Conservation (phyloP, 208 protist species). For the Wallacemonas rigidus region DNA sequence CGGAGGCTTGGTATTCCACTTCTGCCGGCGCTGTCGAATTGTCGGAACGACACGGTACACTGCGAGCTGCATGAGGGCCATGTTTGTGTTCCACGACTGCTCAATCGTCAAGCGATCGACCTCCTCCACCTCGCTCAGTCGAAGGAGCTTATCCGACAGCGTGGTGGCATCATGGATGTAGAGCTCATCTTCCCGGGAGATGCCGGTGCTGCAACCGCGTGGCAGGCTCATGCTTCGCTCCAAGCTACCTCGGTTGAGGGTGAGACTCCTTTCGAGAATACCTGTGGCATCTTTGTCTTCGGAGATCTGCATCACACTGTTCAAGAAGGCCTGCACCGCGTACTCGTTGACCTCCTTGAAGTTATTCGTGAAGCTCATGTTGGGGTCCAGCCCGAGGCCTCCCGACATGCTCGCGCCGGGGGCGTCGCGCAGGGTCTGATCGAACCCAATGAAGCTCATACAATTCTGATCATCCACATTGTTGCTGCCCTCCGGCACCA, state of each 20-base stretch:
- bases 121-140: constrained; percentile 69
- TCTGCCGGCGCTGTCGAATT: constrained; percentile 46
- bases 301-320: constrained; percentile 42
- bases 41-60: constrained; percentile 68
- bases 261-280: constrained; percentile 57
- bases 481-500: constrained; percentile 34
- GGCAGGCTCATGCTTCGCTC: constrained; percentile 3
- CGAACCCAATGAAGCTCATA: constrained; percentile 33
- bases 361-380: constrained; percentile 80
- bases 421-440: constrained; percentile 61
- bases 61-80: constrained; percentile 56
- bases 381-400: constrained; percentile 31
- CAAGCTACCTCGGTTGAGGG: background rate
- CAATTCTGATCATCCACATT: constrained; percentile 11
- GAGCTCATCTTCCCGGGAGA: constrained; percentile 35
- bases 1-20: constrained; percentile 22
- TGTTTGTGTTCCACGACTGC: constrained; percentile 62
- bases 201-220: constrained; percentile 8
- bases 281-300: constrained; percentile 27
- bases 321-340: constrained; percentile 55
- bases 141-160: constrained; percentile 39
- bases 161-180: constrained; percentile 55
- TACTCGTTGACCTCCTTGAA: constrained; percentile 54
- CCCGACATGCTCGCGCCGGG: constrained; percentile 20
- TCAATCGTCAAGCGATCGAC: constrained; percentile 58